Evolutionary conservation across 1,284 basidiomycete species (phyloP), one percentile per base, ranked within the genome.

Genomic region (Fomes fomentarius): DNA sequence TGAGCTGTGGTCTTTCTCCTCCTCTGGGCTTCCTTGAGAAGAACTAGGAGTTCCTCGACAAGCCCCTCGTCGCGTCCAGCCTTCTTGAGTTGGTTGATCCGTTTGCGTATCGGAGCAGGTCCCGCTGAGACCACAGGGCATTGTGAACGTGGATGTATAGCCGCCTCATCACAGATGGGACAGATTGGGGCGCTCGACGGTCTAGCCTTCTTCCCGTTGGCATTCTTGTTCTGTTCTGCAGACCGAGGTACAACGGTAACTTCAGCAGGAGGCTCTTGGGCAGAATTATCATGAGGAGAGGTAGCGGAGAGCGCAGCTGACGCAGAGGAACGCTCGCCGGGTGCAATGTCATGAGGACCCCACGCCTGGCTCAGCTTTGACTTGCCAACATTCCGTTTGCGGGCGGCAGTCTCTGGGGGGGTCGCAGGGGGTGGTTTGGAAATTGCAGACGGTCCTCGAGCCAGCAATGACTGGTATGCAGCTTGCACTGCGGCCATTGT

Each of bases 91-190:
- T 65, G 57, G 0, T 25, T 33, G 25, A 68, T 59, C 5, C 66
- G 61, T 17, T 49, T 50, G 43, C 57, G 57, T 26, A 68, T 47
- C 11, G 61, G 52, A 5, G 49, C 50, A 12, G 61, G 43, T 1
- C 65, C 66, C 4, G 55, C 60, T 30, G 41, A 17, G 15, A 68
- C 52, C 5, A 64, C 52, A 1, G 66, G 62, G 37, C 66, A 68
- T 9, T 60, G 45, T 21, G 45, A 57, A 11, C 58, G 65, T 1
- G 60, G 39, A 30, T 68, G 66, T 31, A 52, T 47, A 2, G 56
- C 46, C 1, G 37, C 42, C 34, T 61, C 30, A 12, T 58, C 52
- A 33, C 66, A 68, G 3, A 66, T 52, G 4, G 58, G 60, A 30
- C 66, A 68, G 4, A 43, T n/a, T 2, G 48, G 49, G 1, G 44